Evolutionary conservation across 345 rosid genomes (phyloP).

Genomic region (Lepidium aucheri): DNA sequence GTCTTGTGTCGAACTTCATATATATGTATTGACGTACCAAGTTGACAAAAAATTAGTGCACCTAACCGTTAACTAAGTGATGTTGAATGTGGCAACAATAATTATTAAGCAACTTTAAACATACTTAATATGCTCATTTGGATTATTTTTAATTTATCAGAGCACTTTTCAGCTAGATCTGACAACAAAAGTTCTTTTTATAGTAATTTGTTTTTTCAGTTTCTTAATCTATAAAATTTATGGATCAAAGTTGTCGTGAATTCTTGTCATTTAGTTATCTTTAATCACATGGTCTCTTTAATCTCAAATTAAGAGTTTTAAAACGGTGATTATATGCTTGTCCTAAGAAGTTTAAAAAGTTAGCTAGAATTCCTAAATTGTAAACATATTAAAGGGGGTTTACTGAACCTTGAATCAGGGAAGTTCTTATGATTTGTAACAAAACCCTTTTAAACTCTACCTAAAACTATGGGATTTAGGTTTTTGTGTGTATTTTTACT

Average conservation of each 20-base stretch:
- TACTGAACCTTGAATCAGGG: too few relatives aligned
- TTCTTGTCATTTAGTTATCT: background rate
- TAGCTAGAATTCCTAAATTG: background rate
- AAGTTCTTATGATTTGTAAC: too few relatives aligned
- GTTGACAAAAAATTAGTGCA: background rate
- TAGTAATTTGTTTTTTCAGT: too few relatives aligned
- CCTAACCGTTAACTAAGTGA: background rate
- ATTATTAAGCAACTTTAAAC: background rate
- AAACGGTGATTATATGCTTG: background rate
- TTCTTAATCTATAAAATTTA: background rate
- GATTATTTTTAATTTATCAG: background rate
- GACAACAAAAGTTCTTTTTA: background rate
- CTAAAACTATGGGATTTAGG: too few relatives aligned
- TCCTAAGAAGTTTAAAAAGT: background rate
- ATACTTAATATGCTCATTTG: background rate
- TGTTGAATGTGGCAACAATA: background rate
- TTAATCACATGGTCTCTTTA: background rate
- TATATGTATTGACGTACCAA: background rate
- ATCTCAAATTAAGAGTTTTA: background rate
- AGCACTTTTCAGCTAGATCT: constrained; percentile 1
- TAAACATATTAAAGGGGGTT: too few relatives aligned
- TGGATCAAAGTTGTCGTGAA: background rate
- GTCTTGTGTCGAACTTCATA: too few relatives aligned
- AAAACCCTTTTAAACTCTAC: too few relatives aligned
- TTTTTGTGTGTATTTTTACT: too few relatives aligned